Base-by-base conservation (phyloP, 306 rosid species). In the Mucuna pruriens region DNA sequence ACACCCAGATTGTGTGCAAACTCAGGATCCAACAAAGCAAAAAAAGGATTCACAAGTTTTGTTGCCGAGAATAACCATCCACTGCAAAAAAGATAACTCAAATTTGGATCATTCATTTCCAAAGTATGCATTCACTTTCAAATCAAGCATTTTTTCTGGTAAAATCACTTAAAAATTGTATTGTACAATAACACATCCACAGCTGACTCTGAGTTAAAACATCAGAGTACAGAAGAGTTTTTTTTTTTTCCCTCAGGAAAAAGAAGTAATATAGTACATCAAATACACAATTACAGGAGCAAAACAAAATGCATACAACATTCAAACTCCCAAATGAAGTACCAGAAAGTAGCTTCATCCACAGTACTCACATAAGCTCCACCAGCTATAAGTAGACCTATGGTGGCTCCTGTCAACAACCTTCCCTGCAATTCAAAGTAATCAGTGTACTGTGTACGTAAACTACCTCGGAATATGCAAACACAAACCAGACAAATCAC, bases 281-380 rank as follows among this genome's bases (percentile, higher is more conserved):
- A 77, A 77, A 49, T 0, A 1, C 25, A 68, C 4, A 78, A 63
- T 38, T 17, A 33, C 25, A 44, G 40, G 9, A 44, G 80, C 31
- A 84, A 75, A 60, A 51, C n/a, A 54, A 82, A 84, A 57, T 64
- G 81, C 49, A 79, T 36, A 48, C 65, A 65, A 45, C 83, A 78
- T 26, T 76, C 74, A 68, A 69, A 83, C 77, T 82, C 54, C 67
- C 64, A 84, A 89, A 85, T 78, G 84, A 77, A 77, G 90, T 95
- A 95, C 99, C 98, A 93, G 90, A 95, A 95, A 85, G 99, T 95
- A 87, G 99, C 97, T 87, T 95, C 99, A 88, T 95, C 99, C 86
- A 91, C 97, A 19, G 99, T 95, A 86, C 98, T 90, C 89, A 86
- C 96, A 85, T 95, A 95, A 90, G 99, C 98, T 87, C 98, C 99